A percentile compares a stretch with the other conserved stretches of the same genome.
Conservation (phyloP, 140 eudicot genomes). For the Anethum foeniculum region DNA sequence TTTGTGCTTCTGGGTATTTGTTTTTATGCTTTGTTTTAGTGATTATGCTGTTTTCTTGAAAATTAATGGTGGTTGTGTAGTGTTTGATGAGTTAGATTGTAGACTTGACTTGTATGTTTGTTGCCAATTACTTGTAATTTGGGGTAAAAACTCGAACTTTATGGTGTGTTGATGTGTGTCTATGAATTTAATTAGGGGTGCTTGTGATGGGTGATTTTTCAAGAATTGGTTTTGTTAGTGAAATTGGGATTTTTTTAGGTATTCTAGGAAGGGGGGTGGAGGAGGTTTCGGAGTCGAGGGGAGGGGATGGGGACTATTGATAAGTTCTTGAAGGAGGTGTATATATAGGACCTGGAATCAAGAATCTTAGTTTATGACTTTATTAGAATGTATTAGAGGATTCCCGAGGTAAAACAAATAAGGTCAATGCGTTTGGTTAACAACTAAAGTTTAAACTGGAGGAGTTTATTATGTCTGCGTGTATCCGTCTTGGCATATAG, state of each 20-base stretch:
- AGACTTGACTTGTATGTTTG: not conserved
- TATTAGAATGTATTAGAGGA: not conserved
- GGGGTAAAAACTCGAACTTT: not conserved
- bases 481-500: not conserved
- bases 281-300: not conserved
- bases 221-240: not conserved
- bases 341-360: not conserved
- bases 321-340: not conserved
- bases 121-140: not conserved
- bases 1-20: not conserved
- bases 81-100: not conserved
- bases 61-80: not conserved
- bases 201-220: not conserved
- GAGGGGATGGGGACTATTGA: not conserved
- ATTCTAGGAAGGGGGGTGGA: not conserved
- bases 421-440: not conserved
- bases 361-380: not conserved
- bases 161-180: not conserved
- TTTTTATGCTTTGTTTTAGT: not conserved
- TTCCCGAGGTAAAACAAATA: not conserved
- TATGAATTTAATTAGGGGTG: not conserved
- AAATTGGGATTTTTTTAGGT: not conserved
- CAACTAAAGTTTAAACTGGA: not conserved
- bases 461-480: not conserved
- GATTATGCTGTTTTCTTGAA: not conserved